Percentiles rank a stretch among this genome's conserved stretches.
Conservation (phyloP, 805 yeast species). For the Wickerhamomyces ciferrii region DNA sequence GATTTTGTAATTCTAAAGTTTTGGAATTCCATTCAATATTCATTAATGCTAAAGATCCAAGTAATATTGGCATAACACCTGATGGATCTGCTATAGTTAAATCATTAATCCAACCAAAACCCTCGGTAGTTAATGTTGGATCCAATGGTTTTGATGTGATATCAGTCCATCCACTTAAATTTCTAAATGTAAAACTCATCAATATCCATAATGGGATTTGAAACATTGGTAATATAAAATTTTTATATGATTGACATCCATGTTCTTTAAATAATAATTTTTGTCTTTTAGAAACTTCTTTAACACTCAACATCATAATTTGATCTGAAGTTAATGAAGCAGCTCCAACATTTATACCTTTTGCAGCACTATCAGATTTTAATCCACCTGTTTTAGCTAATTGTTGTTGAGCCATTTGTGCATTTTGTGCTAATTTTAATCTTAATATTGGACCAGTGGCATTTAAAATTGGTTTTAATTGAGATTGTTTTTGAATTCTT, state of each 20-base stretch:
- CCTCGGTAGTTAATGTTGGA: constrained; percentile 43
- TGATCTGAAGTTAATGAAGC: constrained; percentile 67
- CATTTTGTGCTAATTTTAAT: constrained; percentile 36
- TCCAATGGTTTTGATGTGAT: constrained; percentile 40
- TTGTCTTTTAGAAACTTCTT: constrained; percentile 76
- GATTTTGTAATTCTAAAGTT: constrained; percentile 41
- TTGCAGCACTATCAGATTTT: too few relatives aligned
- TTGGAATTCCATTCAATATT: constrained; percentile 81
- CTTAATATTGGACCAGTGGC: constrained; percentile 75
- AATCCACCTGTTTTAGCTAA: constrained; percentile 5
- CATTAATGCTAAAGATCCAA: constrained; percentile 67
- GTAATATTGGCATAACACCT: constrained; percentile 58
- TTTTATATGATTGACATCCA: constrained; percentile 77
- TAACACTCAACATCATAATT: constrained; percentile 64
- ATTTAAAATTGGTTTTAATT: constrained; percentile 61
- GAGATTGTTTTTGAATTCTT: constrained; percentile 65
- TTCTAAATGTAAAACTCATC: constrained; percentile 69
- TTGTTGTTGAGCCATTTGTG: constrained; percentile 23
- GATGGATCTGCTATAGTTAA: constrained; percentile 56
- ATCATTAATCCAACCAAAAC: constrained; percentile 57
- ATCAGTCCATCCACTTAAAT: constrained; percentile 54
- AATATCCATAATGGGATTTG: constrained; percentile 88
- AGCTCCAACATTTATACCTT: too few relatives aligned
- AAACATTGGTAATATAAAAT: constrained; percentile 64
- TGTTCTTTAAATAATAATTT: constrained; percentile 60